Base-by-base conservation (phyloP, 371 early-diverging fungal genomes). In the Phascolomyces articulosus region DNA sequence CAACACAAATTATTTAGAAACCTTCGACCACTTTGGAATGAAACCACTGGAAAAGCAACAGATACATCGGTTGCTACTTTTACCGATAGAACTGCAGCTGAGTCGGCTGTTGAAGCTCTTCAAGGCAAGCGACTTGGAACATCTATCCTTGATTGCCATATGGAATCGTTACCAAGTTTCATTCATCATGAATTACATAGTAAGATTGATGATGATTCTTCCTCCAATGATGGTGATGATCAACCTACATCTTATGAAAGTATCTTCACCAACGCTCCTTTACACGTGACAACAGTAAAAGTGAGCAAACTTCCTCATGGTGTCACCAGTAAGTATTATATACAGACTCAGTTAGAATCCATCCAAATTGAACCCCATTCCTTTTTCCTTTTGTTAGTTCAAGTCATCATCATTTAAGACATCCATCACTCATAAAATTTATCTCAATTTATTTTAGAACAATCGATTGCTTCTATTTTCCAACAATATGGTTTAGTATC, bases 21-120 rank as follows among this genome's bases (percentile, higher is more conserved):
- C 61, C 93, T 94, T 31, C 88, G 93, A 44, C 91, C 96, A 31
- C 91, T 94, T 89, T 90, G 92, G 91, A 92, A 95, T 68, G 68
- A 80, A 40, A 78, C 82, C 63, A 85, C 94, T 13, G 91, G 91
- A 20, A 93, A 94, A 74, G 89, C 93, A 40, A 77, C 90, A 26
- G 93, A 93, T 13, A 93, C 88, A 66, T 96, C 95, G 1, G 90
- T 94, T 74, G 90, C 95, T 31, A 86, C 91, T 29, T 96, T 92
- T 77, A 78, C 88, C 63, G 88, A 93, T 29, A 87, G 85, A 60
- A 65, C 71, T 78, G 91, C 93, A 62, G 95, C 96, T 21, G 90
- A 94, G 65, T 80, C 84, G 62, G 95, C 96, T 15, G 89, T 95
- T 58, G 58, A 68, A 26, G 67, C 86, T 28, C 94, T 95, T 94